A percentile compares a stretch with the other conserved stretches of the same genome.
Conservation (phyloP, 2,329 filamentous ascomycete species). For the Dactylellina sp. region DNA sequence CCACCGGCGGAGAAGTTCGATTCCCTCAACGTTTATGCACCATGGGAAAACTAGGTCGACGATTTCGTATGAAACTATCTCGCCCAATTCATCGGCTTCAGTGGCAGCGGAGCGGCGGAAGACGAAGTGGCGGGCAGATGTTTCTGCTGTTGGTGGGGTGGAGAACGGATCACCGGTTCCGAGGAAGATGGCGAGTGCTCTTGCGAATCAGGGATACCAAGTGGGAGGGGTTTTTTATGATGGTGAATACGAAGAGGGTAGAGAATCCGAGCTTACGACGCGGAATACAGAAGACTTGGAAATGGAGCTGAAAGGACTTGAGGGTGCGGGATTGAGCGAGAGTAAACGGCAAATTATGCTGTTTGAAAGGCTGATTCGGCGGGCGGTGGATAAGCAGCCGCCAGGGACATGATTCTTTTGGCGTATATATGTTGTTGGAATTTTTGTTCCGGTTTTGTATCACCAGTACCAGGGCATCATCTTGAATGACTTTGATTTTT, state of each 20-base stretch:
- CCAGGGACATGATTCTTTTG: constrained; percentile 17
- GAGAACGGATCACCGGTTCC: constrained; percentile 33
- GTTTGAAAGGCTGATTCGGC: constrained; percentile 49
- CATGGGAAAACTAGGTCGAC: constrained; percentile 23
- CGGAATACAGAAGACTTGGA: constrained; percentile 49
- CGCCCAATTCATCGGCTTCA: constrained; percentile 50
- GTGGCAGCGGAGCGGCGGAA: constrained; percentile 43
- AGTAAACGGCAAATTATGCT: constrained; percentile 54
- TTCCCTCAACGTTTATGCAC: constrained; percentile 53
- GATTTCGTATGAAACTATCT: constrained; percentile 48
- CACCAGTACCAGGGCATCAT: too few relatives aligned
- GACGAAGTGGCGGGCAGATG: constrained; percentile 9
- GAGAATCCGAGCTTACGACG: constrained; percentile 25
- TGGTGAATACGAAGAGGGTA: constrained; percentile 18
- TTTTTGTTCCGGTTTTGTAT: too few relatives aligned
- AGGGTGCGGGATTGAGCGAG: constrained; percentile 46
- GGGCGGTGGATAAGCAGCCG: constrained; percentile 45
- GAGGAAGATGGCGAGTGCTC: not conserved
- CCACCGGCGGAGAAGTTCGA: constrained; percentile 38
- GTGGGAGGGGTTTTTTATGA: constrained; percentile 13
- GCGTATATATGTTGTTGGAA: too few relatives aligned
- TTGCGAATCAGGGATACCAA: not conserved
- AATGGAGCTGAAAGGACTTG: constrained; percentile 40
- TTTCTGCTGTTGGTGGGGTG: constrained; percentile 1
- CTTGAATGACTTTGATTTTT: not conserved